Evolutionary conservation across 345 rosid genomes (phyloP).

Genomic region (Acer saccharum): DNA sequence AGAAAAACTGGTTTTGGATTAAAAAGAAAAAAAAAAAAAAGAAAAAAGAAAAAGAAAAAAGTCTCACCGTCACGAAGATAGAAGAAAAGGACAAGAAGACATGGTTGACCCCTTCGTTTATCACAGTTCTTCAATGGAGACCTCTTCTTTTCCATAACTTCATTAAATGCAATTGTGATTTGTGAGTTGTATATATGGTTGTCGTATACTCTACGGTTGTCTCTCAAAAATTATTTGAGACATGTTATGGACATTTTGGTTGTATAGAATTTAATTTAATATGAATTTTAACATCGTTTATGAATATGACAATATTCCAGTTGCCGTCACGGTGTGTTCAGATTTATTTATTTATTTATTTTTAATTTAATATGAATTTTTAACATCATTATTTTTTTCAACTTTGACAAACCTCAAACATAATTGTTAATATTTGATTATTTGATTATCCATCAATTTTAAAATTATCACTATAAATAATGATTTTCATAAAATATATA

Average conservation of each 20-base stretch:
- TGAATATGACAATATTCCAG: too few species aligned
- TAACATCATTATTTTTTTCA: too few species aligned
- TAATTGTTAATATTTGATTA: too few species aligned
- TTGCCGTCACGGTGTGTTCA: too few species aligned
- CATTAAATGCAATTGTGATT: conserved; percentile 1
- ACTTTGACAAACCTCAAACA: too few species aligned
- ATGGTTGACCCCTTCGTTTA: too few species aligned
- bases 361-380: too few species aligned
- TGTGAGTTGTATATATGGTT: not conserved
- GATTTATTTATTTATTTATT: too few species aligned
- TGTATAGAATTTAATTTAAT: too few species aligned
- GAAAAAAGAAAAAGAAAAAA: accelerated
- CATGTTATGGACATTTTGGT: not conserved
- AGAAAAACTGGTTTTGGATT: not conserved
- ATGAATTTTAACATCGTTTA: not conserved
- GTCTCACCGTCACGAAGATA: not conserved
- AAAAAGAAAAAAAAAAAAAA: not conserved
- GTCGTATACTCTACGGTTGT: not conserved
- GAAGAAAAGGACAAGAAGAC: not conserved
- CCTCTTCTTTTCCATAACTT: not conserved
- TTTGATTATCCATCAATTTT: too few species aligned
- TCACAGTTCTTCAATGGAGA: not conserved
- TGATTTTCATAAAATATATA: too few species aligned
- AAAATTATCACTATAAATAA: too few species aligned
- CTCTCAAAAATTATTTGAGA: not conserved